Base-by-base conservation (phyloP, 352 stramenopile species). In the Globisporangium solare region DNA sequence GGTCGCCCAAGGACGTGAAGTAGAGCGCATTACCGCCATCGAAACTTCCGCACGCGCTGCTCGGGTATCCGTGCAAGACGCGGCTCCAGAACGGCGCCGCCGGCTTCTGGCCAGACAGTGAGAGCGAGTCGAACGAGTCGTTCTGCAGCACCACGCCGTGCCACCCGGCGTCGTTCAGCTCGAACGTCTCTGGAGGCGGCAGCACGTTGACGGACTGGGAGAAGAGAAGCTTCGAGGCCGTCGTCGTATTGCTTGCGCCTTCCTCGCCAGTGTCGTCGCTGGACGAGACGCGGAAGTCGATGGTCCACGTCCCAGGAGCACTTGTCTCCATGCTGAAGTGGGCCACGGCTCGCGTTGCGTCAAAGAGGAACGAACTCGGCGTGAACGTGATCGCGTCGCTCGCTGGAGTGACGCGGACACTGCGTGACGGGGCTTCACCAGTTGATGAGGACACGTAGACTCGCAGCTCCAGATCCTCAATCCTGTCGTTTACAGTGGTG, bases 1-100 rank as follows among this genome's bases (percentile, higher is more conserved):
- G 80, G 24, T 86, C 68, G 0, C 74, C 78, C 0, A 88, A 54
- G 0, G 79, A 68, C 8, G 78, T 89, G 47, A 91, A 91, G 39
- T 88, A 86, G 8, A 91, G 54, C 3, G 80, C 70, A 21, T 65
- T 68, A 15, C 46, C 61, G 0, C 78, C 80, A 54, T 77, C 67
- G 4, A 57, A 67, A 1, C 71, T 46, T 0, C 77, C 74, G 45
- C 80, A 91, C 1, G 78, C 66, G 22, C 46, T 63, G 51, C 80
- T 91, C 0, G 78, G 59, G 53, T 79, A 88, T 18, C 76, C 80
- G 42, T 88, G 78, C n/a, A 60, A 51, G n/a, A 88, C 69, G 1
- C 45, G 35, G 20, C 67, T 71, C 80, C 80, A 91, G 7, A 88
- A 64, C 1, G 72, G 60, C 15, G 74, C 0, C 52, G 49, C 11